Evolutionary conservation across 306 rosid genomes (phyloP).

Genomic region (Prunus campanulata): DNA sequence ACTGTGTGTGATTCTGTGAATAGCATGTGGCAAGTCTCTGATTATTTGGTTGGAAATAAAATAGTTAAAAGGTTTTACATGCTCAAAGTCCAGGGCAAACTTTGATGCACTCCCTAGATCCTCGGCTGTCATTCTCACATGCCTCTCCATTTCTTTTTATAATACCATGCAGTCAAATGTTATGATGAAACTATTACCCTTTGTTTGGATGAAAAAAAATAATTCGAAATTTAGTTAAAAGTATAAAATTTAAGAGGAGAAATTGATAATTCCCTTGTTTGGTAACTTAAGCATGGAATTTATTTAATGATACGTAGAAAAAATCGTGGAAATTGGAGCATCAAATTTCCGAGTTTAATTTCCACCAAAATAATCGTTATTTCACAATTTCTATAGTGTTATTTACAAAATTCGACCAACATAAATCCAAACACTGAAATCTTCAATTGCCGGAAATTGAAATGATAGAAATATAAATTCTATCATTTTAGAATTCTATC

Average conservation of each 20-base stretch:
- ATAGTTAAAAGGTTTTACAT: neutral
- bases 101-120: slow-evolving; percentile 10
- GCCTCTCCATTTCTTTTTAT: neutral
- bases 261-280: neutral
- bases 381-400: too few species aligned
- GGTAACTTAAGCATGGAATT: too few species aligned
- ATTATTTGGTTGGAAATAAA: neutral
- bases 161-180: neutral
- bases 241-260: neutral
- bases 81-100: neutral
- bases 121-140: slow-evolving; percentile 13
- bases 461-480: too few species aligned
- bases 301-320: too few species aligned
- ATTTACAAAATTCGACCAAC: rapidly evolving
- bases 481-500: too few species aligned
- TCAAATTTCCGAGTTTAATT: too few species aligned
- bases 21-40: neutral
- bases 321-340: too few species aligned
- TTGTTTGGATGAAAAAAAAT: neutral
- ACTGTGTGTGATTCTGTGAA: neutral
- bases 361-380: too few species aligned
- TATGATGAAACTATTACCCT: neutral
- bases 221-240: neutral
- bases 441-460: too few species aligned
- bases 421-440: too few species aligned